phyloP scores from a whole-genome alignment of 176 grass and related monocot genomes.

The Otatea glauca region DNA sequence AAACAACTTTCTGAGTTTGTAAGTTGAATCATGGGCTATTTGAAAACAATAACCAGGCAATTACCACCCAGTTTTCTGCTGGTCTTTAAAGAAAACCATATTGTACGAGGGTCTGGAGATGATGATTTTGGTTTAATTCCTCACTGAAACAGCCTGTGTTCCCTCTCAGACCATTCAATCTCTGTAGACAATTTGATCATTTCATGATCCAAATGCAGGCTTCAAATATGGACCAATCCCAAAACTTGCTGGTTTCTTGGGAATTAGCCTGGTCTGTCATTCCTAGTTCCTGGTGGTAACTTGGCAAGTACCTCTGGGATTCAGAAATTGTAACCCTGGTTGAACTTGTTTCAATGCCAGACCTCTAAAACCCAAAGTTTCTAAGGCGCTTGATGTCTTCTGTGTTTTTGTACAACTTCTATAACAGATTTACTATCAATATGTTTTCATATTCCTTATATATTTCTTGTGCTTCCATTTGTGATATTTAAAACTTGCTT shows the following conservation, averaged over 20 bases:
- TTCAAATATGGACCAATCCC: background rate
- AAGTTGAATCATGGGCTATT: background rate
- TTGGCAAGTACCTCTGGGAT: background rate
- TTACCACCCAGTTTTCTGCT: background rate
- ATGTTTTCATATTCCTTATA: constrained; percentile 1
- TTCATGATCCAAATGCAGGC: background rate
- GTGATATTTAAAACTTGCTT: background rate
- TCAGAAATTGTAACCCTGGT: background rate
- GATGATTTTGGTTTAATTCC: background rate
- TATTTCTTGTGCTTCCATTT: background rate
- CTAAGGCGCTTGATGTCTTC: background rate
- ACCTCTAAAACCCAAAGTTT: background rate
- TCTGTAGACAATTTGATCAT: background rate
- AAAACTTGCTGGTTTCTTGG: background rate
- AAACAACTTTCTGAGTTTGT: background rate
- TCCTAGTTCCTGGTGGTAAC: background rate
- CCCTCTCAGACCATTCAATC: background rate
- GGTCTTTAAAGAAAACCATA: background rate
- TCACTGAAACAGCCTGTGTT: background rate
- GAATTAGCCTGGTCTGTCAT: background rate
- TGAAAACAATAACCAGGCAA: background rate
- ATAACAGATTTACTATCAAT: background rate
- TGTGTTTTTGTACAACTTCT: background rate
- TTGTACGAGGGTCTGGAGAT: background rate
- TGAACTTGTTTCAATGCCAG: background rate